phyloP scores from a whole-genome alignment of 208 protist genomes.

The Blechomonas ayalai region DNA sequence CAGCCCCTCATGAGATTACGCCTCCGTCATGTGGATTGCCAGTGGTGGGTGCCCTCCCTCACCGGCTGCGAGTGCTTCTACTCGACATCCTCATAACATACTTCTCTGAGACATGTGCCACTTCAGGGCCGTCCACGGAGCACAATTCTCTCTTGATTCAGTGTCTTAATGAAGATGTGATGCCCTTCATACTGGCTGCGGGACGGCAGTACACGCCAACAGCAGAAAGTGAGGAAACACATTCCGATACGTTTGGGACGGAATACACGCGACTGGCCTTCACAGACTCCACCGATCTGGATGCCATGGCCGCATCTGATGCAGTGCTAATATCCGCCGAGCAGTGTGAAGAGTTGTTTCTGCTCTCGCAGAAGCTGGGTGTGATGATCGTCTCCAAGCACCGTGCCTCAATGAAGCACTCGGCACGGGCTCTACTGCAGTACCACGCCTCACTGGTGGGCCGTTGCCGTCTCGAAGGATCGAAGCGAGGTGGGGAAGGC shows the following conservation, averaged over 20 bases:
- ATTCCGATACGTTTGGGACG: too few relatives aligned
- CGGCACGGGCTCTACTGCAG: slow-evolving; percentile 14
- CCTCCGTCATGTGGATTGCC: neutral
- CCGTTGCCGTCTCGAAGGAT: too few relatives aligned
- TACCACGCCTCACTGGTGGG: slow-evolving; percentile 22
- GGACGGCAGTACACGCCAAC: too few relatives aligned
- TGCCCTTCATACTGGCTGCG: slow-evolving; percentile 13
- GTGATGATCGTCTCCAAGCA: slow-evolving; percentile 16
- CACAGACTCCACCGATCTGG: too few relatives aligned
- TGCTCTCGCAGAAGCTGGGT: slow-evolving; percentile 18
- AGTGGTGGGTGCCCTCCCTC: neutral
- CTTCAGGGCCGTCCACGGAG: slow-evolving; percentile 3
- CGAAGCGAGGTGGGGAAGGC: slow-evolving; percentile 3
- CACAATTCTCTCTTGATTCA: slow-evolving; percentile 22
- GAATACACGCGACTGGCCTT: too few relatives aligned
- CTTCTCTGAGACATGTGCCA: slow-evolving; percentile 13
- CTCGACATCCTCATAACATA: slow-evolving; percentile 19
- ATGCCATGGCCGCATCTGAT: too few relatives aligned
- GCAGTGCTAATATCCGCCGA: too few relatives aligned
- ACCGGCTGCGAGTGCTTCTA: slow-evolving; percentile 29
- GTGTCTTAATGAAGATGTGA: slow-evolving; percentile 32
- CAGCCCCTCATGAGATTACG: too few relatives aligned
- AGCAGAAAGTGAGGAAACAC: too few relatives aligned
- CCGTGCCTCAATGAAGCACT: slow-evolving; percentile 14
- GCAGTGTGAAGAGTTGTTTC: slow-evolving; percentile 19